Conservation (phyloP, 1,284 basidiomycete genomes). For the Pterulicium gracile region DNA sequence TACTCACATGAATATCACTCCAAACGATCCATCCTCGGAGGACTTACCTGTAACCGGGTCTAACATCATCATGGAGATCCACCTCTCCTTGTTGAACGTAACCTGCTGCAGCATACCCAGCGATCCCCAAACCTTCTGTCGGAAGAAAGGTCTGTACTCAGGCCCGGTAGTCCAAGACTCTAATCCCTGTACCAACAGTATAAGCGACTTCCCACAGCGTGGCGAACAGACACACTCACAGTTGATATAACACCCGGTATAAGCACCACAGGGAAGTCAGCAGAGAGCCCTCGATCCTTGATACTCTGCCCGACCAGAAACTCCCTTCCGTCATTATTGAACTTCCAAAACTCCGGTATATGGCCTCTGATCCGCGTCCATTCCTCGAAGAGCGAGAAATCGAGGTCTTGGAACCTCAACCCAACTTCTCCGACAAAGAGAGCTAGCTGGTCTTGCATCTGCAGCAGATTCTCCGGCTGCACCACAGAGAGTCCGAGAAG, state of each 20-base stretch:
- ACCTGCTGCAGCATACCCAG: constrained; percentile 82
- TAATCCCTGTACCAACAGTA: constrained; percentile 37
- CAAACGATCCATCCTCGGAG: too few species aligned
- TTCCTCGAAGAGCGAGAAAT: constrained; percentile 59
- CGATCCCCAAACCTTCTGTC: constrained; percentile 82
- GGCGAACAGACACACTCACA: constrained; percentile 24
- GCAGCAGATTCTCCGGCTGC: constrained; percentile 49
- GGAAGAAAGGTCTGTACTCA: constrained; percentile 72
- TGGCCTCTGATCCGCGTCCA: constrained; percentile 54
- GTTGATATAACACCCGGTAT: constrained; percentile 77
- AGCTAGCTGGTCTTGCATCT: constrained; percentile 39
- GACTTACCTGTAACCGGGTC: constrained; percentile 85
- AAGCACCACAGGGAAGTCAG: constrained; percentile 71
- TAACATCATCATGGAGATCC: constrained; percentile 86
- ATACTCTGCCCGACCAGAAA: constrained; percentile 77
- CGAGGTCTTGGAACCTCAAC: constrained; percentile 44
- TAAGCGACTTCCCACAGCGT: not conserved
- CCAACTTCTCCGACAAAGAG: constrained; percentile 50
- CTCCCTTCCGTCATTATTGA: constrained; percentile 74
- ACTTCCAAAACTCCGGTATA: constrained; percentile 70
- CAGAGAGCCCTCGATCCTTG: constrained; percentile 53
- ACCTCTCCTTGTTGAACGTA: constrained; percentile 75
- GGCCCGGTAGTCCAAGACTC: constrained; percentile 82
- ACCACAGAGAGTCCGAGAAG: constrained; percentile 49
- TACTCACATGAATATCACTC: too few species aligned